Percentiles rank a stretch among this genome's conserved stretches.
Evolutionary conservation across 495 filamentous ascomycete species (phyloP).

Genomic region (Lichina pygmaea): DNA sequence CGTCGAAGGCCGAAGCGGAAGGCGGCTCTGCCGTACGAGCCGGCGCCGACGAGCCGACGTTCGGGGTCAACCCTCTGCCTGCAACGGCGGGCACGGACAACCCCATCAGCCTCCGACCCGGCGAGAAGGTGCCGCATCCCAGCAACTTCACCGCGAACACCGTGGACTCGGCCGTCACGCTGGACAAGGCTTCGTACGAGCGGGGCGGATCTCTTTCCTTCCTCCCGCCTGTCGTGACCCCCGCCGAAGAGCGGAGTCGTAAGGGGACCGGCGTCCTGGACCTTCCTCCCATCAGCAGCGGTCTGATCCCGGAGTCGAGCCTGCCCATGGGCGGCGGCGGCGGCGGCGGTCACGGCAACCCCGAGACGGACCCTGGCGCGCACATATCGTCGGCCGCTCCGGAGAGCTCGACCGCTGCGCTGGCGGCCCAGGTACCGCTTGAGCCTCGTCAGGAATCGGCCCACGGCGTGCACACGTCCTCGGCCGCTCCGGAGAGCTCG

Average conservation of each 20-base stretch:
- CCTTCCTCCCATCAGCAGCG: conserved; percentile 32
- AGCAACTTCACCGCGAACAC: conserved; percentile 24
- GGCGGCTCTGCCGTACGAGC: neutral
- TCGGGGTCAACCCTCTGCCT: conserved; percentile 8
- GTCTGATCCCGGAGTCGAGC: conserved; percentile 67
- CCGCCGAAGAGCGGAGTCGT: conserved; percentile 15
- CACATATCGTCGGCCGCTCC: conserved; percentile 30
- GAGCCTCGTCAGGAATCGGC: conserved; percentile 11
- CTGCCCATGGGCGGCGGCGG: conserved; percentile 32
- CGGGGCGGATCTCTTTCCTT: conserved; percentile 29
- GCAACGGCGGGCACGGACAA: conserved; percentile 4
- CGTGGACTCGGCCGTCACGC: conserved; percentile 31
- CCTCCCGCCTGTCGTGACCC: conserved; percentile 19
- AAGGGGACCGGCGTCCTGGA: conserved; percentile 26
- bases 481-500: conserved; percentile 14
- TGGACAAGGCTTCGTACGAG: conserved; percentile 68
- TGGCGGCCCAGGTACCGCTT: conserved; percentile 5
- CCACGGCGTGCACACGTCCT: conserved; percentile 6
- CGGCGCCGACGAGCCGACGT: conserved; percentile 2
- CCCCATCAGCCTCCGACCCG: conserved; percentile 3
- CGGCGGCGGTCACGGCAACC: conserved; percentile 2
- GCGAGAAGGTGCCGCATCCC: conserved; percentile 4
- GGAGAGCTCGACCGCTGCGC: conserved; percentile 8
- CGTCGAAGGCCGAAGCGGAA: conserved; percentile 11
- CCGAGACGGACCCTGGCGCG: conserved; percentile 20